Base-by-base conservation (phyloP, 2,329 filamentous ascomycete genomes). In the Herpotrichia juniperi region DNA sequence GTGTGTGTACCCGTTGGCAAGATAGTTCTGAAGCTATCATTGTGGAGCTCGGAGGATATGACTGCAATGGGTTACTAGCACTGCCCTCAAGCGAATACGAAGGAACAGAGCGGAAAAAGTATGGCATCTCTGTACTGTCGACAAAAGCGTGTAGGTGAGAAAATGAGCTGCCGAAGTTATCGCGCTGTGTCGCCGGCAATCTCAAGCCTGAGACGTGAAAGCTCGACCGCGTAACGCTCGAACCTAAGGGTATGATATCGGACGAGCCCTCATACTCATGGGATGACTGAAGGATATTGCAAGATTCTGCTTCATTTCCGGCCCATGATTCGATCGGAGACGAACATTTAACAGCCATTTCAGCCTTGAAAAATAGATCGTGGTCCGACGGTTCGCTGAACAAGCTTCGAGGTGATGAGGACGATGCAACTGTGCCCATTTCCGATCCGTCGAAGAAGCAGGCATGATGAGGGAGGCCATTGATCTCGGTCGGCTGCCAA, bases 371-470 rank as follows among this genome's bases (percentile, higher is more conserved):
- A 9, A 52, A 30, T n/a, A 11, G 16, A 4, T 30, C 17, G 12
- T 19, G 24, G 2, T 43, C 40, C 10, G 32, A 39, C 12, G 30
- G 35, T 3, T 66, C 60, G 46, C 60, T 65, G 39, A 47, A 50
- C 21, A 55, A 54, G 48, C 64, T 69, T 40, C 51, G 58, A 1
- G 66, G 60, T 17, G 67, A 70, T 16, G 42, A 34, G 17, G 61
- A 53, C 9, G 48, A 46, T 12, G 44, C 42, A 31, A 46, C 56
- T 22, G 57, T 51, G 7, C 55, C 54, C 19, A 57, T 28, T 16
- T 57, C 50, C 6, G 61, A 56, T 17, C 48, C 42, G 17, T 42
- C 37, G 9, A 42, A 39, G n/a, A 28, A 17, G n/a, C 49, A 40
- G 28, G 24, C 34, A 26, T 39, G 46, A 26, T 42, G 46, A 16